These are phyloP conservation scores for Zygoascus meyerae DNA, from an alignment of 1,139 yeast genomes.

Conservation along the genomic window DNA sequence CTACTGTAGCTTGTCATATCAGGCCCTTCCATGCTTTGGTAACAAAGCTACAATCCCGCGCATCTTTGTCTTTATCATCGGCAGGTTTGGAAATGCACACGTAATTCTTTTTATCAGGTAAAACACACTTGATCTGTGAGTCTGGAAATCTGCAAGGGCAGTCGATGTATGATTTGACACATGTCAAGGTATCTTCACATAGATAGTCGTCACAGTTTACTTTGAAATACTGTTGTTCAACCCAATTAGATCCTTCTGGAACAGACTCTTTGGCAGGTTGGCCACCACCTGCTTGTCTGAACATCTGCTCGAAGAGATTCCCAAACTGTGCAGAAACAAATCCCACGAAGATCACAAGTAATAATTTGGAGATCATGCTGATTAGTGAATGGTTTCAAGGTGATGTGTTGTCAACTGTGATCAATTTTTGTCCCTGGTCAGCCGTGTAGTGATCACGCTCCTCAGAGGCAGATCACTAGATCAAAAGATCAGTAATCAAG, in stretches of 20 bases:
- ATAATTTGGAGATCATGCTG: background rate
- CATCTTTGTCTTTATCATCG: conserved; percentile 23
- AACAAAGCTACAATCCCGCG: conserved; percentile 36
- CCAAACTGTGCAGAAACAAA: conserved; percentile 27
- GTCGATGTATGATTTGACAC: conserved; percentile 61
- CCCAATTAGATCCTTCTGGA: conserved; percentile 28
- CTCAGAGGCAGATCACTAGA: no score
- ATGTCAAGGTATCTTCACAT: conserved; percentile 75
- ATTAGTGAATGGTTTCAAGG: background rate
- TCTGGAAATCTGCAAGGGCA: conserved; percentile 92
- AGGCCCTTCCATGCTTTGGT: conserved; percentile 40
- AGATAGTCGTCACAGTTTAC: conserved; percentile 56
- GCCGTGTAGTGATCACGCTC: no score
- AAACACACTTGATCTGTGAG: conserved; percentile 72
- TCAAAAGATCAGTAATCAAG: no score
- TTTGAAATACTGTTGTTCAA: conserved; percentile 32
- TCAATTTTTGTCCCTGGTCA: background rate
- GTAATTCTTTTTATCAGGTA: conserved; percentile 59
- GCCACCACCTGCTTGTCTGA: conserved; percentile 25
- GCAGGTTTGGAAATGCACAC: conserved; percentile 82
- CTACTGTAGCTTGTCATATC: background rate
- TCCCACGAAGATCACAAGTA: background rate
- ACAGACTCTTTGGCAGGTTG: conserved; percentile 18
- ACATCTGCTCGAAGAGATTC: conserved; percentile 35
- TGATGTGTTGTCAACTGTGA: background rate